Percentiles rank a stretch among this genome's conserved stretches.
Conservation (phyloP, 331 rosid genomes). For the Ulmus americana region DNA sequence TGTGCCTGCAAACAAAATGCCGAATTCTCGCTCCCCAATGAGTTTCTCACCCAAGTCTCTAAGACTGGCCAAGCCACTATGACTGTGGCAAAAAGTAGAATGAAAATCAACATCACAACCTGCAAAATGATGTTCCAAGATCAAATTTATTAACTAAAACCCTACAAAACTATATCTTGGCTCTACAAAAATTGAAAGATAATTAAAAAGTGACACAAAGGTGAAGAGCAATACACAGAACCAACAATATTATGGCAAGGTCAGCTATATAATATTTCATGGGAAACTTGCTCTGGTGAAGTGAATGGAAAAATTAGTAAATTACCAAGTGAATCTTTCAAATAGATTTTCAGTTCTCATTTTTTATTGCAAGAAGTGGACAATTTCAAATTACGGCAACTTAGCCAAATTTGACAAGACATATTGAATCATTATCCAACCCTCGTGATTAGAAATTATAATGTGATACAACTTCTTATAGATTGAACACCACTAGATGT, state of each 20-base stretch:
- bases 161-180: neutral
- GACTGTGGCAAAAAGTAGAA: conserved; percentile 64
- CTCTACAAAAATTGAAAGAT: neutral
- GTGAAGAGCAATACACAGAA: neutral
- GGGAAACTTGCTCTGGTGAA: neutral
- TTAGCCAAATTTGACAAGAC: neutral
- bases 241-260: neutral
- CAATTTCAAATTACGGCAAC: neutral
- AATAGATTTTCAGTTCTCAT: neutral
- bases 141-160: conserved; percentile 21
- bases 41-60: conserved; percentile 77
- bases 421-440: neutral
- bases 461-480: neutral
- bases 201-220: neutral
- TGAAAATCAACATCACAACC: conserved; percentile 70
- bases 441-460: neutral
- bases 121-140: conserved; percentile 37
- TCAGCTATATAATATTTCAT: neutral
- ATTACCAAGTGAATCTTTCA: neutral
- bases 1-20: conserved; percentile 85
- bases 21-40: conserved; percentile 77
- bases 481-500: neutral
- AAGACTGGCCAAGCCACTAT: conserved; percentile 86
- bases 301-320: neutral
- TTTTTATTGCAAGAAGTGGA: neutral